Evolutionary conservation across 2,329 filamentous ascomycete genomes (phyloP), one percentile per base, ranked within the genome.

Genomic region (Trichoderma gracile): DNA sequence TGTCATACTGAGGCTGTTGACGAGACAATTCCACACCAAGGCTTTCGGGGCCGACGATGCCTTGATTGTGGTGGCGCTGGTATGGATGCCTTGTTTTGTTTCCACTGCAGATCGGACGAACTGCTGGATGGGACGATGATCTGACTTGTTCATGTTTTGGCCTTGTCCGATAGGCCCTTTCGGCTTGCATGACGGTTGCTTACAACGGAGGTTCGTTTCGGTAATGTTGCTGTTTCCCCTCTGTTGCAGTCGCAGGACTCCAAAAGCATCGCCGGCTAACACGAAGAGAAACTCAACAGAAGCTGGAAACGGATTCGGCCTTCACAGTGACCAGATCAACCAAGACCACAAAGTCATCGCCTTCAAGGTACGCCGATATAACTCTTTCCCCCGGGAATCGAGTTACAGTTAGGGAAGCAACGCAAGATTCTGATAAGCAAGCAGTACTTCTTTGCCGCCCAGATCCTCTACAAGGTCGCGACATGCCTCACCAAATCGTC

Each of bases 201-300:
- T 57, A 57, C 54, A 57, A 57, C 6, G 54, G 54, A 57, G 54
- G 54, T 57, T 27, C 17, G 54, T 57, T 42, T 42, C 19, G 19
- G 42, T 19, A 45, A 45, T 15, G 10, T 40, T n/a, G n/a, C 45
- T 23, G 8, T 50, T 12, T 10, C 33, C 33, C 2, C 33, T 27
- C 7, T 55, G 3, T 43, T 43, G 17, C 8, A 25, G 9, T 30
- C 1, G n/a, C n/a, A n/a, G n/a, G n/a, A n/a, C 30, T 9, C 30
- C 30, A 33, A 33, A 9, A 33, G 30, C 8, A 9, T 33, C 30
- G 9, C 33, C 33, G 23, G 42, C 54, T 56, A 45, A 56, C 25
- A 30, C 3, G 10, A 45, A 57, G 42, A 21, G 1, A 30, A 27
- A 19, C 2, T 2, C 27, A 27, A 43, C 17, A 56, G 54, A 57